phyloP scores from a whole-genome alignment of 2,329 filamentous ascomycete species.

The Fusarium sp. region DNA sequence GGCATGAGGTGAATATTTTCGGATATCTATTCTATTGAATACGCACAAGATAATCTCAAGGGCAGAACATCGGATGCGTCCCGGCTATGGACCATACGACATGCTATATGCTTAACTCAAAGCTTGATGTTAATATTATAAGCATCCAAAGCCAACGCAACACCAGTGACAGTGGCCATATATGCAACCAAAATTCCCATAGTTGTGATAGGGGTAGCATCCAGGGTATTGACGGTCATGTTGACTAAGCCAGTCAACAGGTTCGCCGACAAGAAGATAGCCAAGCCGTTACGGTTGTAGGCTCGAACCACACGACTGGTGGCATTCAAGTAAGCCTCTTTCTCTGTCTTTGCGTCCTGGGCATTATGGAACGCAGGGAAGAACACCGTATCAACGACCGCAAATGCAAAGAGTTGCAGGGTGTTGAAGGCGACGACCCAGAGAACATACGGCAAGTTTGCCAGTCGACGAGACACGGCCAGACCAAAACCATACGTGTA shows the following conservation, averaged over 20 bases:
- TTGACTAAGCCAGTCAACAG: slow-evolving; percentile 90
- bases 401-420: slow-evolving; percentile 81
- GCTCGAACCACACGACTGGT: slow-evolving; percentile 84
- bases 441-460: slow-evolving; percentile 91
- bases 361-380: slow-evolving; percentile 77
- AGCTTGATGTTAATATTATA: slow-evolving; percentile 77
- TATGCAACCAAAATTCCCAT: slow-evolving; percentile 82
- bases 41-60: not conserved
- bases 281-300: slow-evolving; percentile 88
- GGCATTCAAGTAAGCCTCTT: slow-evolving; percentile 69
- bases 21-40: not conserved
- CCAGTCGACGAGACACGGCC: slow-evolving; percentile 84
- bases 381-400: slow-evolving; percentile 77
- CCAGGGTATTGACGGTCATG: slow-evolving; percentile 82
- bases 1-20: not conserved
- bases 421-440: slow-evolving; percentile 95
- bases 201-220: slow-evolving; percentile 69
- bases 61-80: not conserved
- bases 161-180: slow-evolving; percentile 69
- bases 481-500: slow-evolving; percentile 76
- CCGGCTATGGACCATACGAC: not conserved
- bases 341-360: slow-evolving; percentile 64
- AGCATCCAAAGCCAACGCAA: slow-evolving; percentile 73
- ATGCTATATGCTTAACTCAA: slow-evolving; percentile 46
- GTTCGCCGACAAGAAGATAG: slow-evolving; percentile 87